These are phyloP conservation scores for Suhomyces terraborum DNA, from an alignment of 1,139 yeast genomes.

Conservation along the genomic window DNA sequence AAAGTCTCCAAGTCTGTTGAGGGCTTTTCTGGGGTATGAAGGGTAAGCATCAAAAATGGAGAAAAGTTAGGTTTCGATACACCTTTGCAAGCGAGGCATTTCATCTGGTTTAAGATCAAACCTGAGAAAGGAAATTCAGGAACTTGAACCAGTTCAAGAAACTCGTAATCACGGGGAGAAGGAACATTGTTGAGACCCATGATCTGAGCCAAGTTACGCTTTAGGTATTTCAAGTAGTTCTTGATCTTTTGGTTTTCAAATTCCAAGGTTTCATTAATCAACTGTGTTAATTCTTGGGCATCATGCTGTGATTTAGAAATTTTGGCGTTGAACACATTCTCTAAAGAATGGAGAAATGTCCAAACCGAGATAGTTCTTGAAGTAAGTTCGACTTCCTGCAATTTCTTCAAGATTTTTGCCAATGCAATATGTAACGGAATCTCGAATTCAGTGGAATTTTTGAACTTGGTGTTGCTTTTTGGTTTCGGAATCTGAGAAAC, in stretches of 20 bases:
- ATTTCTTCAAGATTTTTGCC: slow-evolving; percentile 52
- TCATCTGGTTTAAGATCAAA: slow-evolving; percentile 61
- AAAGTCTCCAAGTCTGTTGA: slow-evolving; percentile 54
- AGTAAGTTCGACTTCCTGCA: slow-evolving; percentile 63
- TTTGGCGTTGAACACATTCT: slow-evolving; percentile 72
- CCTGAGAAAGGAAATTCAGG: slow-evolving; percentile 81
- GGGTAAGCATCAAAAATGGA: slow-evolving; percentile 71
- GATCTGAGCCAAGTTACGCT: slow-evolving; percentile 14
- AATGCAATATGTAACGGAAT: slow-evolving; percentile 60
- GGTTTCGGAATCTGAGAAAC: slow-evolving; percentile 22
- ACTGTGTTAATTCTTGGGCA: slow-evolving; percentile 88
- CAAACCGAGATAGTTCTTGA: slow-evolving; percentile 69
- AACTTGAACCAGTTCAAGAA: slow-evolving; percentile 31
- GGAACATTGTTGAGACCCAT: slow-evolving; percentile 13
- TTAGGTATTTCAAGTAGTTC: slow-evolving; percentile 28
- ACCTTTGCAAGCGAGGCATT: slow-evolving; percentile 66
- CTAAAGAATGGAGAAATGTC: slow-evolving; percentile 74
- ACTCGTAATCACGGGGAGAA: slow-evolving; percentile 19
- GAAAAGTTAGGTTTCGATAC: slow-evolving; percentile 61
- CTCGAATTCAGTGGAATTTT: slow-evolving; percentile 29
- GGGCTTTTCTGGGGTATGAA: slow-evolving; percentile 67
- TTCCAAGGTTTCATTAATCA: slow-evolving; percentile 76
- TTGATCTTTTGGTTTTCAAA: slow-evolving; percentile 56
- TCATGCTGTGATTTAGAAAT: slow-evolving; percentile 88
- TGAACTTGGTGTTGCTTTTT: slow-evolving; percentile 30